Evolutionary conservation across 208 protist genomes (phyloP).

Genomic region (Crithidia bombi): DNA sequence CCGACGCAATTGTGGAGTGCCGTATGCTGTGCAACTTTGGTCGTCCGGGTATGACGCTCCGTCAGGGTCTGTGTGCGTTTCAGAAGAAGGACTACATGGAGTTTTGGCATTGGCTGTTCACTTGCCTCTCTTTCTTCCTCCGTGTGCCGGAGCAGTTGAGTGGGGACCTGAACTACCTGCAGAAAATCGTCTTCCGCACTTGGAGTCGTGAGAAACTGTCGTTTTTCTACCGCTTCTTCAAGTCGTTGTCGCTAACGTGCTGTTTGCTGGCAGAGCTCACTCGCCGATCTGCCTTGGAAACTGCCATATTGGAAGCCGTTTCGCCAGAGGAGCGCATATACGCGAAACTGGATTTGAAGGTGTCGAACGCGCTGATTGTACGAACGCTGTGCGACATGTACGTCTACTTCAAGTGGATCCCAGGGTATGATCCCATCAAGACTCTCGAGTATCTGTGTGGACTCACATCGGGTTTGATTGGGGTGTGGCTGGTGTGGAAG

Average conservation of each 20-base stretch:
- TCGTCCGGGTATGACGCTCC: conserved; percentile 54
- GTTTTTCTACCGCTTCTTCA: conserved; percentile 89
- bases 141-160: conserved; percentile 82
- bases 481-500: conserved; percentile 81
- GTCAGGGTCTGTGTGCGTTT: conserved; percentile 42
- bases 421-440: conserved; percentile 74
- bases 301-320: conserved; percentile 12
- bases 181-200: conserved; percentile 76
- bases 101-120: conserved; percentile 59
- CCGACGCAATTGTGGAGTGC: conserved; percentile 80
- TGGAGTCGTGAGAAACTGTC: conserved; percentile 76
- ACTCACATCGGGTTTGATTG: conserved; percentile 69
- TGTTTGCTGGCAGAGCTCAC: conserved; percentile 59
- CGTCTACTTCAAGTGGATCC: conserved; percentile 92
- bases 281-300: conserved; percentile 24
- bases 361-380: conserved; percentile 58
- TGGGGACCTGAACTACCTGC: conserved; percentile 84
- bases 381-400: conserved; percentile 88
- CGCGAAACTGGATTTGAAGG: conserved; percentile 40
- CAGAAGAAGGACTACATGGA: conserved; percentile 29
- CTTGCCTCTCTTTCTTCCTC: conserved; percentile 58
- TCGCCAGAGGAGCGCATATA: conserved; percentile 28
- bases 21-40: conserved; percentile 91
- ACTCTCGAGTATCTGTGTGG: conserved; percentile 74
- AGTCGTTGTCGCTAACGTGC: conserved; percentile 85